A percentile compares a stretch with the other conserved stretches of the same genome.
Evolutionary conservation across 192 early-diverging fungal genomes (phyloP).

Genomic region (Oehlia diaphana): DNA sequence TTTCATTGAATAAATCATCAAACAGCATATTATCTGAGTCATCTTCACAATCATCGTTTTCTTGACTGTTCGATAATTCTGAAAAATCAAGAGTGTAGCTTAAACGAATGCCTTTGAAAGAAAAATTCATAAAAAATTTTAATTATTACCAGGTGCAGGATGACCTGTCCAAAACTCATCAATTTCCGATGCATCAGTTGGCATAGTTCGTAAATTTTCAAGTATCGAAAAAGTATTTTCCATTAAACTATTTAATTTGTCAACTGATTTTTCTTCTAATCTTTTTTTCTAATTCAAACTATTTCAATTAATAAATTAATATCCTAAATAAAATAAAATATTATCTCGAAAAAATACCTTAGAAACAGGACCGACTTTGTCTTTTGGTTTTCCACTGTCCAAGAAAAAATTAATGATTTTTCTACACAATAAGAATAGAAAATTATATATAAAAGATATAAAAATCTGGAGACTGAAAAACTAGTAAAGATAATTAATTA

Average conservation of each 20-base stretch:
- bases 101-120: neutral
- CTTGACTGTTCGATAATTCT: slow-evolving; percentile 26
- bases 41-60: slow-evolving; percentile 33
- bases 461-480: neutral
- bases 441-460: neutral
- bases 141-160: slow-evolving; percentile 42
- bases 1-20: slow-evolving; percentile 26
- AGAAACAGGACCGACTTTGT: slow-evolving; percentile 13
- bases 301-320: neutral
- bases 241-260: slow-evolving; percentile 43
- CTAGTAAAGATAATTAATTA: slow-evolving; percentile 18
- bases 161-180: slow-evolving; percentile 67
- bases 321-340: neutral
- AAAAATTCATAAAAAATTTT: too few relatives aligned
- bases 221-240: slow-evolving; percentile 63
- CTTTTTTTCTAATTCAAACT: slow-evolving; percentile 35
- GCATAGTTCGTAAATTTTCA: slow-evolving; percentile 58
- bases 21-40: slow-evolving; percentile 34
- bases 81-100: neutral
- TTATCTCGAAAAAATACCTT: slow-evolving; percentile 14
- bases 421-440: neutral
- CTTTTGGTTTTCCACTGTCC: slow-evolving; percentile 13
- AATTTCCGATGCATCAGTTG: slow-evolving; percentile 51
- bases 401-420: slow-evolving; percentile 13
- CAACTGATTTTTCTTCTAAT: slow-evolving; percentile 26